These are phyloP conservation scores for Ligustrum vulgare DNA, from an alignment of 257 asterid species.

Conservation along the genomic window DNA sequence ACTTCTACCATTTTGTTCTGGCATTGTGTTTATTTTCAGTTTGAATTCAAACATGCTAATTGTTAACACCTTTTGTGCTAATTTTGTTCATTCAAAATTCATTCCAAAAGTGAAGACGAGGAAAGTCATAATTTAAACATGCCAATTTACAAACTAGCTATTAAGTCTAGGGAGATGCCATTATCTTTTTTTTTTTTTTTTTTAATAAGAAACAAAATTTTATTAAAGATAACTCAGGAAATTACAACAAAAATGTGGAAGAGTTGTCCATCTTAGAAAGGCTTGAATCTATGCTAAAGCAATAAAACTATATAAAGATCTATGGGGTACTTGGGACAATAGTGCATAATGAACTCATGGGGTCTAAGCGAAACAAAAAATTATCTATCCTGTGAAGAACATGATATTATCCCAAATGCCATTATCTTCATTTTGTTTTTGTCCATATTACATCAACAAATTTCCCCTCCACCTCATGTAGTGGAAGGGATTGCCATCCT, in stretches of 20 bases:
- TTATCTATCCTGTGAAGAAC: too few relatives aligned
- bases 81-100: not conserved
- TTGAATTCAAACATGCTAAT: not conserved
- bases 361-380: too few relatives aligned
- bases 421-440: not conserved
- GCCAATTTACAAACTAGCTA: not conserved
- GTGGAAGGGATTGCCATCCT: not conserved
- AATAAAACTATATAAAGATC: too few relatives aligned
- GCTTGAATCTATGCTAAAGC: too few relatives aligned
- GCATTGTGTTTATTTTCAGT: not conserved
- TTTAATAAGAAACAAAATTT: too few relatives aligned
- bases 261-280: too few relatives aligned
- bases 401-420: too few relatives aligned
- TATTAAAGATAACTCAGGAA: too few relatives aligned
- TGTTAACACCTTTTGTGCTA: not conserved
- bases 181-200: not conserved
- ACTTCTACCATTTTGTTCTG: not conserved
- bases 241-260: too few relatives aligned
- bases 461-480: not conserved
- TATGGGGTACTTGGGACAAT: too few relatives aligned
- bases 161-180: not conserved
- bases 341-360: too few relatives aligned
- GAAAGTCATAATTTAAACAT: not conserved
- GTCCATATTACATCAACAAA: not conserved
- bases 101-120: not conserved